These are phyloP conservation scores for Marasmius tenuissimus DNA, from an alignment of 1,284 basidiomycete genomes.

Conservation along the genomic window DNA sequence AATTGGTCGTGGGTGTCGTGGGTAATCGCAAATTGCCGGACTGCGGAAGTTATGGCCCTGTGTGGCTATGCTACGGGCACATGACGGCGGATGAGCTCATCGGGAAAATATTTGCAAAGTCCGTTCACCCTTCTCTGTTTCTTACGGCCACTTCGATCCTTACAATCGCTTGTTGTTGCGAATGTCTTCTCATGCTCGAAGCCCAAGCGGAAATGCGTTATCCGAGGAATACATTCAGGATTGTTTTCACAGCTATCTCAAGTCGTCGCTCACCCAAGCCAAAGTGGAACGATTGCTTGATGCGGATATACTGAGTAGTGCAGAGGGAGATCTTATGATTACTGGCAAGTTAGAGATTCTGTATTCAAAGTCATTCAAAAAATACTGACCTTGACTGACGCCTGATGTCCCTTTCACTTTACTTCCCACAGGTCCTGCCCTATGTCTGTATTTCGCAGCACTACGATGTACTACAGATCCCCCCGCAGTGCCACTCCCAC, in stretches of 20 bases:
- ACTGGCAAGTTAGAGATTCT: conserved; percentile 49
- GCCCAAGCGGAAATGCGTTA: conserved; percentile 29
- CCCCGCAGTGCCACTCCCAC: conserved; percentile 60
- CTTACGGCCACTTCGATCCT: neutral
- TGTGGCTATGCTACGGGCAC: too few relatives aligned
- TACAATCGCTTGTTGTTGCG: neutral
- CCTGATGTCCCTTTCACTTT: neutral
- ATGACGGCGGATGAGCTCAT: too few relatives aligned
- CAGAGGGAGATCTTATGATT: conserved; percentile 79
- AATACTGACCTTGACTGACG: neutral
- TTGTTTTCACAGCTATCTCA: conserved; percentile 77
- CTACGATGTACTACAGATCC: conserved; percentile 61
- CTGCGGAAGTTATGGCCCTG: too few relatives aligned
- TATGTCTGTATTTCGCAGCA: conserved; percentile 71
- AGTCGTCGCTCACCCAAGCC: conserved; percentile 70
- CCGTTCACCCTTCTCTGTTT: neutral
- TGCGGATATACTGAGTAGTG: conserved; percentile 67
- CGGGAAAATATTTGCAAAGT: neutral
- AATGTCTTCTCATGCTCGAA: conserved; percentile 9
- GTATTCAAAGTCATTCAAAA: neutral
- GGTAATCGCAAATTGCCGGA: too few relatives aligned
- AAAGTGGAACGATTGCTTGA: conserved; percentile 73
- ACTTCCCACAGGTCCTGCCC: conserved; percentile 49
- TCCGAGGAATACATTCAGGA: conserved; percentile 68
- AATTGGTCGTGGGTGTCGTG: too few relatives aligned